phyloP scores from a whole-genome alignment of 306 rosid genomes.

The Medicago arabica region DNA sequence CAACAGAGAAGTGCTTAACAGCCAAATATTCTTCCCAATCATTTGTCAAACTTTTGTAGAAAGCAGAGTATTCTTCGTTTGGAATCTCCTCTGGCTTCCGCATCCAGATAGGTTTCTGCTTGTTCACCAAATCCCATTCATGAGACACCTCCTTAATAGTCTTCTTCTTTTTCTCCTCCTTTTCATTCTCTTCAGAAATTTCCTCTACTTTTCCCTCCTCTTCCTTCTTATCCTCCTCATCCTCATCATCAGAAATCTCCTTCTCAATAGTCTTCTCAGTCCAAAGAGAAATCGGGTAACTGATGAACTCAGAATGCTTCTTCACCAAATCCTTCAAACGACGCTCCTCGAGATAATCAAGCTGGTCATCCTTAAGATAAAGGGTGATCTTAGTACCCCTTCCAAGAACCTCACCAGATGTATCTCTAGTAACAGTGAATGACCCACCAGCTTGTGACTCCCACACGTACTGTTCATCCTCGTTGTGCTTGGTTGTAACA shows the following conservation, averaged over 20 bases:
- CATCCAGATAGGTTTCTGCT: constrained; percentile 95
- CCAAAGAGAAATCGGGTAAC: constrained; percentile 92
- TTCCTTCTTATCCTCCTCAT: constrained; percentile 89
- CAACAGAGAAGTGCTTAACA: constrained; percentile 90
- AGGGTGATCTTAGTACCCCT: constrained; percentile 82
- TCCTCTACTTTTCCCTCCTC: constrained; percentile 95
- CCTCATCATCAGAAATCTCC: constrained; percentile 87
- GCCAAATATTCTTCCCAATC: constrained; percentile 92
- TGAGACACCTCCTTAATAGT: constrained; percentile 82
- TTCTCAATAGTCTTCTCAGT: constrained; percentile 86
- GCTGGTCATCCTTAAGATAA: constrained; percentile 83
- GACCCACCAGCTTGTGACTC: constrained; percentile 95
- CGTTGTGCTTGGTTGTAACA: constrained; percentile 80
- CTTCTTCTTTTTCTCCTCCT: constrained; percentile 89
- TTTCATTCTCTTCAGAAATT: constrained; percentile 83
- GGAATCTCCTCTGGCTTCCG: constrained; percentile 86
- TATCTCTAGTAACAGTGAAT: constrained; percentile 80
- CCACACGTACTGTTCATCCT: constrained; percentile 90
- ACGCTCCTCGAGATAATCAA: constrained; percentile 90
- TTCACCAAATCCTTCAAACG: constrained; percentile 78
- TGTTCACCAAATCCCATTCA: constrained; percentile 88
- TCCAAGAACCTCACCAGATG: constrained; percentile 72
- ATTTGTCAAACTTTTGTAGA: constrained; percentile 82
- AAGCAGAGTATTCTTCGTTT: constrained; percentile 83
- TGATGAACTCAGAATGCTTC: constrained; percentile 92